Base-by-base conservation (phyloP, 73 alveolate genomes). In the Diophrys sp. region DNA sequence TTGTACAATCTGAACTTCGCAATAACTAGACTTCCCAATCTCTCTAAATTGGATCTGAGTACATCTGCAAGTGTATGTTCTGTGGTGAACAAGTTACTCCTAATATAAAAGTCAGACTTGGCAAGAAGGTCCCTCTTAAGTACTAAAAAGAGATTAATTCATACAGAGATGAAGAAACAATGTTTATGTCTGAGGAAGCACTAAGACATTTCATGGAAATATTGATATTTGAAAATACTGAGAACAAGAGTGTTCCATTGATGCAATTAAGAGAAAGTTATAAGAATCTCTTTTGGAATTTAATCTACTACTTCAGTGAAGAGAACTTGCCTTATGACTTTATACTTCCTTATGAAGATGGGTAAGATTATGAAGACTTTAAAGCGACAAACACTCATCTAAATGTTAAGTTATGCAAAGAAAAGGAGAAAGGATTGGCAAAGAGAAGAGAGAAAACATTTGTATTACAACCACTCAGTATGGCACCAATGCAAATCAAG, bases 231-330 rank as follows among this genome's bases (percentile, higher is more conserved):
- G 54, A 29, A 23, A 25, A 18, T 18, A n/a, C 24, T 5, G 26
- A 28, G 44, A 26, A 68, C 5, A 23, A 68, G 55, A 2, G 24
- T 2, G 54, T 44, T 44, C 62, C 25, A 2, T 2, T 68, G 1
- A 14, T 1, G 27, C 56, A 68, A 1, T 66, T 82, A 18, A 82
- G 84, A 82, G 82, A 82, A 26, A 24, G 34, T 31, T 24, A 82
- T 56, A 56, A 82, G 80, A 82, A 82, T 44, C 67, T 82, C 25
- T 82, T 73, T 67, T 82, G 90, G 90, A 82, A 82, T 31, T 29
- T 75, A 1, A 82, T 82, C 33, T 74, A 74, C 73, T 70, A 82
- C 71, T 82, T 82, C 33, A 62, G 84, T 54, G 84, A 70, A 23
- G 71, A 55, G 27, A 54, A 44, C n/a, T 84, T 82, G 1, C 90